Base-by-base conservation (phyloP, 2,329 filamentous ascomycete genomes). In the Fusarium caatingaense region DNA sequence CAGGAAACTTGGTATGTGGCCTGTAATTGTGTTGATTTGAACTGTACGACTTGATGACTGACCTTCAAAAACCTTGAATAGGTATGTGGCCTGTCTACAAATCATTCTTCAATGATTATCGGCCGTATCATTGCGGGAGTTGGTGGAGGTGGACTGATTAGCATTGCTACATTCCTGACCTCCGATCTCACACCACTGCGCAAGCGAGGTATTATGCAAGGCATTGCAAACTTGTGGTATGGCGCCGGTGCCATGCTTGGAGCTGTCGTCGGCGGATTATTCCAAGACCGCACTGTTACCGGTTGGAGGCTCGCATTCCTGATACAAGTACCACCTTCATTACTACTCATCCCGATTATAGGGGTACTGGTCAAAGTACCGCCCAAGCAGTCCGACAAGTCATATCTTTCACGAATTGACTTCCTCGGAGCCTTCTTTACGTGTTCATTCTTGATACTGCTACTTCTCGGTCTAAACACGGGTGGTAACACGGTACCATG, bases 1-100 rank as follows among this genome's bases (percentile, higher is more conserved):
- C 83, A 0, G 93, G 93, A 0, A 96, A 93, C 53, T 78, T 94
- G 61, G 89, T 94, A 60, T 95, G 92, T 72, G 93, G 92, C 0
- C 78, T 94, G 10, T 91, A n/a, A n/a, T n/a, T n/a, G n/a, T n/a
- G n/a, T n/a, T n/a, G n/a, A n/a, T n/a, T n/a, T n/a, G n/a, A n/a
- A n/a, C n/a, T n/a, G n/a, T n/a, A n/a, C n/a, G n/a, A n/a, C n/a
- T n/a, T n/a, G n/a, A n/a, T n/a, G n/a, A n/a, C n/a, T n/a, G n/a
- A n/a, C n/a, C n/a, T n/a, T n/a, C n/a, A n/a, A n/a, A n/a, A n/a
- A n/a, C n/a, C n/a, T n/a, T n/a, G n/a, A n/a, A n/a, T n/a, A n/a
- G 61, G 89, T 94, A 60, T 95, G 92, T 72, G 93, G 92, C 0
- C 78, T 94, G 10, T 91, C 92, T 0, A 83, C 81, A 44, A 83